phyloP scores from a whole-genome alignment of 345 rosid species.

The Toxicodendron radicans region DNA sequence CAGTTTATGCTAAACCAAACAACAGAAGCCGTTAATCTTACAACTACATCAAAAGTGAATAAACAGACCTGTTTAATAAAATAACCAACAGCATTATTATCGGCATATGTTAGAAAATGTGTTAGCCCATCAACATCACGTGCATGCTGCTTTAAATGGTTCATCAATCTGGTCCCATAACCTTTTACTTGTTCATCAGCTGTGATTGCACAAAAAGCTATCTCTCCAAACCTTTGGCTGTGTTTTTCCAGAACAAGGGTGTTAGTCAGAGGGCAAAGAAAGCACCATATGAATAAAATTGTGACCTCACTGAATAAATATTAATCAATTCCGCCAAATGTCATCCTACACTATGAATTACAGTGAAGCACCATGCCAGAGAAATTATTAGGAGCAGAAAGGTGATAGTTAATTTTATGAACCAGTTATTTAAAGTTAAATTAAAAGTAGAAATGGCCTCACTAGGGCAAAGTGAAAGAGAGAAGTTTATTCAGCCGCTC shows the following conservation, averaged over 20 bases:
- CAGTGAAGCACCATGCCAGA: not conserved
- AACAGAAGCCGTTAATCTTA: conserved; percentile 7
- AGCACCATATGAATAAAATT: conserved; percentile 1
- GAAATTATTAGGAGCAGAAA: not conserved
- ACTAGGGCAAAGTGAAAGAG: not conserved
- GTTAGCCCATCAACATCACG: conserved; percentile 96
- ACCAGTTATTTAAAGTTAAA: not conserved
- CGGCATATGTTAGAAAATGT: conserved; percentile 96
- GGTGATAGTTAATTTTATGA: not conserved
- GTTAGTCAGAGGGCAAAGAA: conserved; percentile 21
- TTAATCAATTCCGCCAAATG: not conserved
- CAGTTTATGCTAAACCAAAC: conserved; percentile 11
- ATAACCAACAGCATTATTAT: conserved; percentile 98
- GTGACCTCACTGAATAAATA: not conserved
- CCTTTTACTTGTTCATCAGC: conserved; percentile 99
- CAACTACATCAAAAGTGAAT: conserved; percentile 14
- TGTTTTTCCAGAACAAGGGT: conserved; percentile 19
- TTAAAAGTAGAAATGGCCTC: not conserved
- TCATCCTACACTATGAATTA: not conserved
- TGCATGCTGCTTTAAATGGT: conserved; percentile 96
- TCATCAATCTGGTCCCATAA: conserved; percentile 98
- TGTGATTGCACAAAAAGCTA: conserved; percentile 99
- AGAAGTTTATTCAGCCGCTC: not conserved
- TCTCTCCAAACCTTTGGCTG: conserved; percentile 99
- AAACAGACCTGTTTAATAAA: conserved; percentile 82